phyloP scores from a whole-genome alignment of 805 yeast genomes.

The Candida montana region DNA sequence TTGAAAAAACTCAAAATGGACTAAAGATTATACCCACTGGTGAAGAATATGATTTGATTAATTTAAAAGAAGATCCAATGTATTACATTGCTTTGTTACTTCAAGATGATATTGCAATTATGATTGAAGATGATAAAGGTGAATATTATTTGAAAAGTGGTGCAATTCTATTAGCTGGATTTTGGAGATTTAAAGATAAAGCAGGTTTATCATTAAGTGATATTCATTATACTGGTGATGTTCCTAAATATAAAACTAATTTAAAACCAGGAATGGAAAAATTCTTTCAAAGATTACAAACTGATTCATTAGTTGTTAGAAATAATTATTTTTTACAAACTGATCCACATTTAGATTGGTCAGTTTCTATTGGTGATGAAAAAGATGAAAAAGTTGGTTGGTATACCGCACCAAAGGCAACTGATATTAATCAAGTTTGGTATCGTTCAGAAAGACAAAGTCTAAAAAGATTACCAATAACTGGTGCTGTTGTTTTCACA shows the following conservation, averaged over 20 bases:
- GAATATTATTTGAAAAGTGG: slow-evolving; percentile 55
- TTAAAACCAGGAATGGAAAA: slow-evolving; percentile 61
- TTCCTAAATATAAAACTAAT: slow-evolving; percentile 57
- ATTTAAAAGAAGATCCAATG: slow-evolving; percentile 49
- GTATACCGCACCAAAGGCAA: slow-evolving; percentile 53
- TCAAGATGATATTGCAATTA: slow-evolving; percentile 65
- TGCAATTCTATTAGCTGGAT: slow-evolving; percentile 59
- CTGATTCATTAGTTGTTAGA: slow-evolving; percentile 60
- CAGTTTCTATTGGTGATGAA: slow-evolving; percentile 57
- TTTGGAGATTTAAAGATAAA: slow-evolving; percentile 65
- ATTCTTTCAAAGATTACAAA: slow-evolving; percentile 50
- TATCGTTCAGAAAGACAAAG: slow-evolving; percentile 64
- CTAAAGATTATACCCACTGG: slow-evolving; percentile 43
- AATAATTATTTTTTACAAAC: slow-evolving; percentile 64
- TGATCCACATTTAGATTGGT: slow-evolving; percentile 61
- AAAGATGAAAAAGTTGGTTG: slow-evolving; percentile 49
- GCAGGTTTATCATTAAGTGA: slow-evolving; percentile 46
- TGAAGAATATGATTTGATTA: slow-evolving; percentile 35
- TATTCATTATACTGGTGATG: slow-evolving; percentile 64
- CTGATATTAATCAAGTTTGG: slow-evolving; percentile 39
- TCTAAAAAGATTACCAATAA: slow-evolving; percentile 51
- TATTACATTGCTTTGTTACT: slow-evolving; percentile 49
- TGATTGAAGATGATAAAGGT: slow-evolving; percentile 57
- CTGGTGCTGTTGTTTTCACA: slow-evolving; percentile 56
- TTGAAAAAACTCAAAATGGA: slow-evolving; percentile 23